A percentile compares a stretch with the other conserved stretches of the same genome.
Conservation (phyloP, 2,329 filamentous ascomycete genomes). For the Escovopsis sp. region DNA sequence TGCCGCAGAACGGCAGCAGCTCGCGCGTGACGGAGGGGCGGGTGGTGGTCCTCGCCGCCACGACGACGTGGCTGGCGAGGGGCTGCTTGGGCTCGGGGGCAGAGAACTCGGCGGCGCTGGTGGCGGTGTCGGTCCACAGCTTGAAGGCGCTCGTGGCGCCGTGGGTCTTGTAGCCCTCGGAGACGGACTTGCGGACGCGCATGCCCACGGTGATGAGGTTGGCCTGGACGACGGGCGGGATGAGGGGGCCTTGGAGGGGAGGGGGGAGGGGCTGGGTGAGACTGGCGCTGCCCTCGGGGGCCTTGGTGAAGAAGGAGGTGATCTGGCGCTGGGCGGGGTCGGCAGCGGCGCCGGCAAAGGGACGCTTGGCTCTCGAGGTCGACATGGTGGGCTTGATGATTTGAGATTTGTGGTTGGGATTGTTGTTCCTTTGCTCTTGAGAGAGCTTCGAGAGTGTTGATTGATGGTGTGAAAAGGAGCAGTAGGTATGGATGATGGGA, state of each 20-base stretch:
- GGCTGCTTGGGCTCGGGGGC: too few species aligned
- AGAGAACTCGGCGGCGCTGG: neutral
- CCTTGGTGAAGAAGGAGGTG: conserved; percentile 43
- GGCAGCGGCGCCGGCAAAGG: conserved; percentile 43
- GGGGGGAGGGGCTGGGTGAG: conserved; percentile 7
- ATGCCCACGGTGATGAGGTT: conserved; percentile 86
- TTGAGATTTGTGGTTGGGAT: neutral
- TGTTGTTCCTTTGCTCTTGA: neutral
- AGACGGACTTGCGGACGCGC: conserved; percentile 83
- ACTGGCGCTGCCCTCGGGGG: conserved; percentile 19
- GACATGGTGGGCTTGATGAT: conserved; percentile 26
- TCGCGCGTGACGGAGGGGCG: conserved; percentile 34
- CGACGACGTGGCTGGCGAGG: too few species aligned
- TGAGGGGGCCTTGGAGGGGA: conserved; percentile 25
- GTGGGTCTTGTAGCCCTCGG: conserved; percentile 80
- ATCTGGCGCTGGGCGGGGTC: conserved; percentile 47
- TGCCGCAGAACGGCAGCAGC: conserved; percentile 66
- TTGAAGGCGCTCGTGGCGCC: conserved; percentile 31
- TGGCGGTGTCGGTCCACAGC: conserved; percentile 29
- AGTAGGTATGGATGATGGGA: neutral
- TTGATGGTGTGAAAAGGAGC: neutral
- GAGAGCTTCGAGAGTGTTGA: neutral
- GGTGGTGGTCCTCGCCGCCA: neutral
- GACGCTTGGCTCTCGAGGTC: conserved; percentile 42
- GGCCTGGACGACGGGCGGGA: conserved; percentile 57